Evolutionary conservation across 106 monocot genomes (phyloP).

Genomic region (Amphibolis antarctica): DNA sequence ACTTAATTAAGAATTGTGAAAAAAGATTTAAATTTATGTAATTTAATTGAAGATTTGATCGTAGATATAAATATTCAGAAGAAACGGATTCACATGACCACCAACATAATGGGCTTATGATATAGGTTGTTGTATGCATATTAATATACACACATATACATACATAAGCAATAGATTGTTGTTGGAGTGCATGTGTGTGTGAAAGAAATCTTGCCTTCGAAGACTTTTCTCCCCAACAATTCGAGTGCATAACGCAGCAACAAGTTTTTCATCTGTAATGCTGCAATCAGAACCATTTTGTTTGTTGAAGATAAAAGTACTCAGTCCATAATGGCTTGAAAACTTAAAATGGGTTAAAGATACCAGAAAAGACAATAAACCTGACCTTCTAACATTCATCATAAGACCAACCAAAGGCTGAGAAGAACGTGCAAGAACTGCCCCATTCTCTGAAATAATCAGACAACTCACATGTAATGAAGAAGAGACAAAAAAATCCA

Average conservation of each 20-base stretch:
- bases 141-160: too few species aligned
- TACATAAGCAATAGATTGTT: too few species aligned
- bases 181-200: too few species aligned
- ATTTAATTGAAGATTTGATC: too few species aligned
- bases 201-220: constrained; percentile 36
- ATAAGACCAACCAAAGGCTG: constrained; percentile 90
- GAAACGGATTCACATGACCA: too few species aligned
- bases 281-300: constrained; percentile 25
- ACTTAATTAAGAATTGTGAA: too few species aligned
- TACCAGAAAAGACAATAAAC: neutral
- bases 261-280: constrained; percentile 95
- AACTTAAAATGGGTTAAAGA: neutral
- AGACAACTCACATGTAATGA: neutral
- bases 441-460: constrained; percentile 47
- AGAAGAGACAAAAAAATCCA: neutral
- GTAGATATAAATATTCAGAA: too few species aligned
- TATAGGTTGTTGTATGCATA: too few species aligned
- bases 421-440: constrained; percentile 91
- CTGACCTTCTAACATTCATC: constrained; percentile 79
- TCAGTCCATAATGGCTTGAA: neutral
- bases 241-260: constrained; percentile 67
- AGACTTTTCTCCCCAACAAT: constrained; percentile 22
- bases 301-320: neutral
- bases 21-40: too few species aligned
- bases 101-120: too few species aligned